phyloP scores from a whole-genome alignment of 345 rosid species.

The Boechera stricta region DNA sequence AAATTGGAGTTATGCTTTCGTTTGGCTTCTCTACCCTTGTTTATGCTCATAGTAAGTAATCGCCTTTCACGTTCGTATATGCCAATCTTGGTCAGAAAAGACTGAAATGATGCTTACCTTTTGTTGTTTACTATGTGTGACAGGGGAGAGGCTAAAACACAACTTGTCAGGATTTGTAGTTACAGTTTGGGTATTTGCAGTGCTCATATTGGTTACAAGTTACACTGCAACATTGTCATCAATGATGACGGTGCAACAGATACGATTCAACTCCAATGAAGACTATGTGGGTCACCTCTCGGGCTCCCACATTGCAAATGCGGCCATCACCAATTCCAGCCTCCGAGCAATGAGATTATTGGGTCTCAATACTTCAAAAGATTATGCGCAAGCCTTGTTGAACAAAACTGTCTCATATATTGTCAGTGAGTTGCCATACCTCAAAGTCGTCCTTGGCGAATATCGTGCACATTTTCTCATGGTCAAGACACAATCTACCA shows the following conservation, averaged over 20 bases:
- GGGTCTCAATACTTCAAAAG: constrained; percentile 25
- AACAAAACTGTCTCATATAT: constrained; percentile 43
- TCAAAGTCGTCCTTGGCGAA: constrained; percentile 49
- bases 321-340: constrained; percentile 3
- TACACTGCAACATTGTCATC: constrained; percentile 64
- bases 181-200: constrained; percentile 60
- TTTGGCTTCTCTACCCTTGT: constrained; percentile 62
- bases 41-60: constrained; percentile 55
- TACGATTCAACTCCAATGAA: constrained; percentile 39
- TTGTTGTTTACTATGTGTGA: not conserved
- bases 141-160: constrained; percentile 57
- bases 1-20: constrained; percentile 49
- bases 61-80: not conserved
- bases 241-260: constrained; percentile 51
- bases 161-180: constrained; percentile 56
- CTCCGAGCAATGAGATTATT: constrained; percentile 23
- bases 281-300: constrained; percentile 49
- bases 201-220: constrained; percentile 56
- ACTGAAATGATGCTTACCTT: not conserved
- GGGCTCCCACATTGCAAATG: constrained; percentile 40
- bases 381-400: constrained; percentile 43
- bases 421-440: constrained; percentile 56
- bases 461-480: constrained; percentile 44
- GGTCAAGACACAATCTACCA: constrained; percentile 43
- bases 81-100: not conserved